Percentiles rank a stretch among this genome's conserved stretches.
Evolutionary conservation across 495 filamentous ascomycete species (phyloP).

Genomic region (Chaetomidium leptoderma): DNA sequence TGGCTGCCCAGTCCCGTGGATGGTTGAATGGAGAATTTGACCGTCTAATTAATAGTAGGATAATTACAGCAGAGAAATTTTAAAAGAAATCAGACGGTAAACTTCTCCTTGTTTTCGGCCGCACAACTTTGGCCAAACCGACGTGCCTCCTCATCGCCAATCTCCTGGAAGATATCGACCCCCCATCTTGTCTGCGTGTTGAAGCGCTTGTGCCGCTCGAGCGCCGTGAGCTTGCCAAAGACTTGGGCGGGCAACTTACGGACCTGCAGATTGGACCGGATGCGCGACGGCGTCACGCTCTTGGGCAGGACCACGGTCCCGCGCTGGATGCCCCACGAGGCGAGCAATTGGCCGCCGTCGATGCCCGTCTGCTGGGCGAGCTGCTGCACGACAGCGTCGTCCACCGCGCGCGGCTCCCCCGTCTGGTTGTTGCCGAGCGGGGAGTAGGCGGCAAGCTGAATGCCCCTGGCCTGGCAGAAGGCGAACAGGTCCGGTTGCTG

Average conservation of each 20-base stretch:
- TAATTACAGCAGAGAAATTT: not conserved
- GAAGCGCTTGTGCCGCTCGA: constrained; percentile 1
- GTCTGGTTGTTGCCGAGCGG: constrained; percentile 59
- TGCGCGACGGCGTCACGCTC: constrained; percentile 22
- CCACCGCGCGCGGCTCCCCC: not conserved
- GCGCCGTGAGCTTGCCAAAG: not conserved
- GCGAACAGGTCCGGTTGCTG: constrained; percentile 56
- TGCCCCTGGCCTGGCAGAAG: constrained; percentile 52
- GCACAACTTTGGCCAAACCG: not conserved
- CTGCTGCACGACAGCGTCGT: constrained; percentile 37
- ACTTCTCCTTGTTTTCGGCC: not conserved
- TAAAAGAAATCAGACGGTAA: not conserved
- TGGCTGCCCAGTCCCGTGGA: not conserved
- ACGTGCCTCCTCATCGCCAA: not conserved
- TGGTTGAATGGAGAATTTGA: not conserved
- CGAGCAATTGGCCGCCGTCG: constrained; percentile 37
- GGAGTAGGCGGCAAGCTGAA: constrained; percentile 62
- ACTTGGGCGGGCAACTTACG: not conserved
- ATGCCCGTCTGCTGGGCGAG: constrained; percentile 46
- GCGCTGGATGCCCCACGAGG: constrained; percentile 55
- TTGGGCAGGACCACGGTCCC: constrained; percentile 66
- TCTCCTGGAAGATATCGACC: not conserved
- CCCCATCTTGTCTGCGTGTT: not conserved
- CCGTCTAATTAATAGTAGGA: not conserved
- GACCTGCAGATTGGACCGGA: not conserved